phyloP scores from a whole-genome alignment of 2,329 filamentous ascomycete genomes.

The Fusarium penzigii region DNA sequence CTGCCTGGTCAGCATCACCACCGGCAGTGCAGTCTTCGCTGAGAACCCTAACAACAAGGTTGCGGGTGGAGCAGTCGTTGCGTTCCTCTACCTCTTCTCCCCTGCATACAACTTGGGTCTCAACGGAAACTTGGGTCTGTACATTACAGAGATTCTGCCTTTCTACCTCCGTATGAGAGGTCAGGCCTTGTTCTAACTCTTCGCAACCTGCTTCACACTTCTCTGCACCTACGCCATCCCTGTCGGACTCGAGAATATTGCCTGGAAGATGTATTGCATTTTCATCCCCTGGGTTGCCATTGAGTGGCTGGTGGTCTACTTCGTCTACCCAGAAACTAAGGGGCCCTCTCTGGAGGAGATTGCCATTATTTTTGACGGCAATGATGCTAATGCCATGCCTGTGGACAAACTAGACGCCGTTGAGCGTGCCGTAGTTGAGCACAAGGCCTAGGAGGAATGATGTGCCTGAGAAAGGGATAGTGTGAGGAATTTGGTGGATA shows the following conservation, averaged over 20 bases:
- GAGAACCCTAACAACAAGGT: slow-evolving; percentile 11
- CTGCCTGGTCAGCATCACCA: slow-evolving; percentile 11
- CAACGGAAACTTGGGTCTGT: slow-evolving; percentile 19
- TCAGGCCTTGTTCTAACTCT: background rate
- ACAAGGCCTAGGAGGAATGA: background rate
- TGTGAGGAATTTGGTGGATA: no score
- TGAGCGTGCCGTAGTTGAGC: background rate
- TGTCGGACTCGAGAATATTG: slow-evolving; percentile 1
- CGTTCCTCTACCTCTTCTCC: slow-evolving; percentile 37
- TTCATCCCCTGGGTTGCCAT: slow-evolving; percentile 5
- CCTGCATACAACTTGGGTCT: slow-evolving; percentile 17
- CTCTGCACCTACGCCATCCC: background rate
- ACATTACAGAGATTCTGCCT: slow-evolving; percentile 36
- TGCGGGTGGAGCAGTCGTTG: slow-evolving; percentile 28
- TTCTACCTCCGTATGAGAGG: slow-evolving; percentile 28
- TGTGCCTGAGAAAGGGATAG: no score
- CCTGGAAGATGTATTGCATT: slow-evolving; percentile 5
- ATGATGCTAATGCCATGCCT: background rate
- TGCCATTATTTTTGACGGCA: slow-evolving; percentile 1
- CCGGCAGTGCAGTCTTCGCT: slow-evolving; percentile 18
- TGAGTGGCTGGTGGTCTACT: slow-evolving; percentile 2
- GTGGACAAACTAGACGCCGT: background rate
- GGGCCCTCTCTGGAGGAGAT: slow-evolving; percentile 7
- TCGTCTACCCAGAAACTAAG: slow-evolving; percentile 7
- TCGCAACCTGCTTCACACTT: background rate